Evolutionary conservation across 306 rosid species (phyloP), one percentile per base, ranked within the genome.

Genomic region (Vigna trinervia): DNA sequence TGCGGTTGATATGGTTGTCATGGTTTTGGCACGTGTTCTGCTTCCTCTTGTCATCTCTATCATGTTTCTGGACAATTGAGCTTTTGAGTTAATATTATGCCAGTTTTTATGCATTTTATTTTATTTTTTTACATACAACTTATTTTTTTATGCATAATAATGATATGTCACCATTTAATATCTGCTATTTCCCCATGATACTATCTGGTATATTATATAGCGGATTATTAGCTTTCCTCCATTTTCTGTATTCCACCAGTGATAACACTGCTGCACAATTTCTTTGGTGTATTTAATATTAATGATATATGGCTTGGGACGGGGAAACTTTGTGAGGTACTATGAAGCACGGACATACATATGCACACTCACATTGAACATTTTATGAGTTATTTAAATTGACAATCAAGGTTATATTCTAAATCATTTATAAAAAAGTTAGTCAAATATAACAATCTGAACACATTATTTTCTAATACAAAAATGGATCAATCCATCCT

Each of bases 271-370:
- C 41, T 57, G 26, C 68, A 45, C 12, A 39, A 30, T 30, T 74
- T 59, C 43, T 34, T 34, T 12, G 63, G 12, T 62, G 53, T 34
- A 20, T 60, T 60, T 74, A 47, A 17, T 76, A 36, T 61, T 30
- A 61, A 17, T 61, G 78, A 28, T 74, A 13, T 14, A 54, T 39
- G 48, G 26, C 48, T 45, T 32, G 20, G 19, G 57, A 57, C 41
- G 51, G 2, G 69, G 52, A 10, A 53, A 53, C 57, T 63, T 3
- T 53, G 39, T 64, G n/a, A n/a, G 13, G 20, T 45, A 10, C 7
- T 36, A 6, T 36, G 41, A 36, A 34, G 36, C 36, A 4, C 5
- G 36, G 5, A 32, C 36, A 32, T 5, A 34, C 8, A 34, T 32
- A 32, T 5, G 5, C 36, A 32, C 36, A 32, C 34, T 30, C 36